Evolutionary conservation across 2,329 filamentous ascomycete species (phyloP).

Genomic region (Calonectria montana): DNA sequence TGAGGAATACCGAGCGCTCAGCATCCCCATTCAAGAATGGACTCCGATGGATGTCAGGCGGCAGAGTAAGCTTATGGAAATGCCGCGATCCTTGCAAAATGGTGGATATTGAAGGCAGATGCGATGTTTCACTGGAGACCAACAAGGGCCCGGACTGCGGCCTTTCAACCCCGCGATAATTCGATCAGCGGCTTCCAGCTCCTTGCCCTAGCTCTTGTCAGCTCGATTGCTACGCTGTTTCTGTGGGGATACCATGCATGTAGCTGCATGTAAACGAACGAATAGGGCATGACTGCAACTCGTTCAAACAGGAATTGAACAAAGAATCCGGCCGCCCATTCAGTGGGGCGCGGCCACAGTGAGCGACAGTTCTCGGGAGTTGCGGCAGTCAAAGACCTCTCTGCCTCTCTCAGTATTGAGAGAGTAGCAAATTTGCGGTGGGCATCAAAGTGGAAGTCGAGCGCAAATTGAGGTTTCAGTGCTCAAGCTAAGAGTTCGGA

Average conservation of each 20-base stretch:
- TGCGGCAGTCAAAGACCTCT: background rate
- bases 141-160: background rate
- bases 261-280: background rate
- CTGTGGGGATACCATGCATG: background rate
- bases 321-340: background rate
- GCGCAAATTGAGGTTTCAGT: background rate
- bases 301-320: conserved; percentile 1
- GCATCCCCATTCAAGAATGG: background rate
- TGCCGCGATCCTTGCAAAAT: background rate
- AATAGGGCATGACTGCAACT: background rate
- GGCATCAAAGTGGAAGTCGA: background rate
- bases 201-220: background rate
- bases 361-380: conserved; percentile 2
- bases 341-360: background rate
- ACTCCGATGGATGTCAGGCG: background rate
- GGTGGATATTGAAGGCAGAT: background rate
- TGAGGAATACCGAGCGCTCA: background rate
- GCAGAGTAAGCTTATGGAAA: background rate
- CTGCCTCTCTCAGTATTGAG: background rate
- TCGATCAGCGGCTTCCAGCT: background rate
- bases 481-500: background rate
- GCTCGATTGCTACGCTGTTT: conserved; percentile 2
- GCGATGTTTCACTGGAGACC: background rate
- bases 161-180: background rate
- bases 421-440: background rate